Conservation (phyloP, 345 rosid genomes). For the Aquilaria sinensis region DNA sequence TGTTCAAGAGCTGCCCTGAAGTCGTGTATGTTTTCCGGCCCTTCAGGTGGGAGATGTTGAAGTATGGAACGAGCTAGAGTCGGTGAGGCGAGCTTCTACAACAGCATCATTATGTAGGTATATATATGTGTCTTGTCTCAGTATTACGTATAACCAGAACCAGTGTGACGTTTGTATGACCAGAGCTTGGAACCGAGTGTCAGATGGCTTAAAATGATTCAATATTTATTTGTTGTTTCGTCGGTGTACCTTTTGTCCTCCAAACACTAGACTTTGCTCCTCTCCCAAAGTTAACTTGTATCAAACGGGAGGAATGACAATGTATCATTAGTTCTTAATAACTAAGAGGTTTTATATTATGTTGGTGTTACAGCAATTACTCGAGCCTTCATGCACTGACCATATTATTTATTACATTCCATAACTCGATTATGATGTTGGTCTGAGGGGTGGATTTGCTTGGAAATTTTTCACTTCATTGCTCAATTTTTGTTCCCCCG, state of each 20-base stretch:
- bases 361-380: no score
- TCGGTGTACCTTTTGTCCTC: conserved; percentile 9
- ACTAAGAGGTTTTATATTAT: no score
- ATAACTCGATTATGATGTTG: no score
- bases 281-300: neutral
- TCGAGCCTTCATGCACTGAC: no score
- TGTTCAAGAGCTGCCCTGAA: conserved; percentile 94
- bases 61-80: conserved; percentile 68
- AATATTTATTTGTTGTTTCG: conserved; percentile 16
- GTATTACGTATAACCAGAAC: no score
- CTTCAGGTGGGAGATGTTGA: conserved; percentile 96
- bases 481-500: no score
- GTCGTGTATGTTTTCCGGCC: conserved; percentile 86
- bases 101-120: conserved; percentile 14
- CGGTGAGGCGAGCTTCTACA: neutral
- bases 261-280: no score
- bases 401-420: no score
- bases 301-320: neutral
- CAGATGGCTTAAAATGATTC: conserved; percentile 18
- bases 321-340: neutral
- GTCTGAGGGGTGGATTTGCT: no score
- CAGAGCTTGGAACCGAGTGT: conserved; percentile 18
- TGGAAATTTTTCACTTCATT: no score
- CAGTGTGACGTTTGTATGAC: conserved; percentile 25
- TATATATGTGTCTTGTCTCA: conserved; percentile 17